Evolutionary conservation across 2,329 filamentous ascomycete species (phyloP).

Genomic region (Aspergillus fumigatus): DNA sequence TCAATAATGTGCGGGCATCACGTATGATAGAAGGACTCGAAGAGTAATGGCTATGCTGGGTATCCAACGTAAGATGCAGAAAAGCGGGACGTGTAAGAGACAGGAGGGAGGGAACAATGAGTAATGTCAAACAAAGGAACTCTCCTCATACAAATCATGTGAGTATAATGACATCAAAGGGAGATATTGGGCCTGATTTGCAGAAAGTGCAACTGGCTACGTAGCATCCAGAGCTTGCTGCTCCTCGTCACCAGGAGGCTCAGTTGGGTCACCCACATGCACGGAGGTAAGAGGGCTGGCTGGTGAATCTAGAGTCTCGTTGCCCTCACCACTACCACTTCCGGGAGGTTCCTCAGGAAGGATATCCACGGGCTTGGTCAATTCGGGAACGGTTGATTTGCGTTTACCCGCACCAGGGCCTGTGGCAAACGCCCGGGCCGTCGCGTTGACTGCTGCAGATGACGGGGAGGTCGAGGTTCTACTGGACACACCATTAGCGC

Average conservation of each 20-base stretch:
- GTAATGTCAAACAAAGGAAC: neutral
- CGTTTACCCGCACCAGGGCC: conserved; percentile 3
- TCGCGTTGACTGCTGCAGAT: neutral
- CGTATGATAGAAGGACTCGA: neutral
- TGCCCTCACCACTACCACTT: conserved; percentile 26
- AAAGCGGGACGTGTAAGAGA: neutral
- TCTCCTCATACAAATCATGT: neutral
- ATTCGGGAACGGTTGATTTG: conserved; percentile 9
- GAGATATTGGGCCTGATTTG: neutral
- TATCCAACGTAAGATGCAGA: conserved; percentile 24
- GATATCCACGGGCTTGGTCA: conserved; percentile 10
- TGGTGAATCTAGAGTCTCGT: conserved; percentile 17
- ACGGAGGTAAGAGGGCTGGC: conserved; percentile 14
- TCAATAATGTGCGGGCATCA: neutral
- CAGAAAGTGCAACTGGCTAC: neutral
- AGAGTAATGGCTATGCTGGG: conserved; percentile 24
- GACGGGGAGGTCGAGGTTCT: conserved; percentile 1
- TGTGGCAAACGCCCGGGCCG: neutral
- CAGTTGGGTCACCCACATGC: conserved; percentile 2
- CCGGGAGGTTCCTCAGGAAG: conserved; percentile 24
- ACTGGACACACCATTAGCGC: conserved; percentile 6
- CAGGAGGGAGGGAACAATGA: neutral
- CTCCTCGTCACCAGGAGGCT: neutral
- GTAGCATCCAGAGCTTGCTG: neutral
- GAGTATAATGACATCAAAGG: neutral